Percentiles rank a stretch among this genome's conserved stretches.
These are phyloP conservation scores for Penicillium sclerotigenum DNA, from an alignment of 2,329 filamentous ascomycete genomes.

Conservation along the genomic window DNA sequence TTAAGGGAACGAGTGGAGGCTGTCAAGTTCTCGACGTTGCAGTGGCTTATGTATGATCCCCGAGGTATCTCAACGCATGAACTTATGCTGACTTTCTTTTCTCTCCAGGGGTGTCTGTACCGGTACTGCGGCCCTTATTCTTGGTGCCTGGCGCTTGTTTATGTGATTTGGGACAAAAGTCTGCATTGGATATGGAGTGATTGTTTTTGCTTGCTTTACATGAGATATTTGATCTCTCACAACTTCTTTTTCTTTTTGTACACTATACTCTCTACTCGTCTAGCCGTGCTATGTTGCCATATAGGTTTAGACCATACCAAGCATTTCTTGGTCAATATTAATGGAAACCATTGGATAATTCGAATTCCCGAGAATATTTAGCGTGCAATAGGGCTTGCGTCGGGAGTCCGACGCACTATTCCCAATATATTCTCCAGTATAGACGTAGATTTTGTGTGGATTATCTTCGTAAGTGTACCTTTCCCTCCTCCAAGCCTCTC, in stretches of 20 bases:
- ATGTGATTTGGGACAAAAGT: constrained; percentile 47
- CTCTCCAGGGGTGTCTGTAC: constrained; percentile 59
- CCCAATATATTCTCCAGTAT: no score
- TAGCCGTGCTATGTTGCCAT: background rate
- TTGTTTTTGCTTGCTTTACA: constrained; percentile 8
- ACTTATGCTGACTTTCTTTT: constrained; percentile 27
- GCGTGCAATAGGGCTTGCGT: background rate
- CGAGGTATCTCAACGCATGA: background rate
- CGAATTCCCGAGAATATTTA: background rate
- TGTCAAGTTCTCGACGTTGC: constrained; percentile 95
- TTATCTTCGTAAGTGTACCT: no score
- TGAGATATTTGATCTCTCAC: constrained; percentile 2
- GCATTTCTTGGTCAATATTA: background rate
- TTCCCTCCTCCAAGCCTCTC: no score
- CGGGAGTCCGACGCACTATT: background rate
- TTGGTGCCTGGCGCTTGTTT: constrained; percentile 65
- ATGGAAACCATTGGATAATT: background rate
- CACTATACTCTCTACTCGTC: constrained; percentile 9
- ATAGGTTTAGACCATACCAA: background rate
- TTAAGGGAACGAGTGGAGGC: constrained; percentile 89
- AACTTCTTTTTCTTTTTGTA: constrained; percentile 14
- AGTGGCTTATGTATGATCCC: constrained; percentile 88
- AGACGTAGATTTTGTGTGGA: no score
- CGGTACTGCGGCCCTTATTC: constrained; percentile 62
- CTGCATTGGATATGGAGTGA: constrained; percentile 23